Base-by-base conservation (phyloP, 78 protist species). In the Dictyostelium capitatum region DNA sequence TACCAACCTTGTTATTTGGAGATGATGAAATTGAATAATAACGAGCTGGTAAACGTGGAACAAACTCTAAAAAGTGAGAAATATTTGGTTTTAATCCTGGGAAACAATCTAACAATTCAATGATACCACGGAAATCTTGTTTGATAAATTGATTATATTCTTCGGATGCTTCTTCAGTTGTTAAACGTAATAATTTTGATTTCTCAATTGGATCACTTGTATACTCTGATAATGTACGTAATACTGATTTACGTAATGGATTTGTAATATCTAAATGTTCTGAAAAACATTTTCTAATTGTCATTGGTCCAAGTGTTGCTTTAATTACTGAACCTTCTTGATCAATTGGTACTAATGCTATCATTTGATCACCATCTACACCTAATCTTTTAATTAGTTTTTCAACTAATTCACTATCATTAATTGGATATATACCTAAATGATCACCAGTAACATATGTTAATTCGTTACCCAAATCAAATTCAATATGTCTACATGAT, bases 21-120 rank as follows among this genome's bases (percentile, higher is more conserved):
- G 97, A 89, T 0, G 99, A 97, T 9, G 99, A 95, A 85, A 98
- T 98, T 6, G 98, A 96, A 77, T 96, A 98, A 95, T 90, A 98
- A 56, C 99, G 95, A 48, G 98, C 97, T 28, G 96, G 97, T 30
- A 98, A 70, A 32, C 96, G 82, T 51, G 99, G 98, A 69, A 94
- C 25, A 28, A 94, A 67, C 87, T 98, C 99, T 25, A 96, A 15
- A 30, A 98, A 80, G 53, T 75, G 95, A 11, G 91, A 97, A 11
- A 96, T 51, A 19, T 97, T 97, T 15, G 95, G 92, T 50, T 87
- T 3, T 32, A 90, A 47, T 48, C 95, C 65, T 25, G 82, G 80
- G 74, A 95, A 89, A 54, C 28, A 57, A 17, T 41, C 19, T 7
- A 98, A 80, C 6, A 97, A 50, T 14, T 90, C 95, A 37, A 64